Percentiles rank a stretch among this genome's conserved stretches.
Conservation (phyloP, 257 asterid genomes). For the Solanum paucissectum region DNA sequence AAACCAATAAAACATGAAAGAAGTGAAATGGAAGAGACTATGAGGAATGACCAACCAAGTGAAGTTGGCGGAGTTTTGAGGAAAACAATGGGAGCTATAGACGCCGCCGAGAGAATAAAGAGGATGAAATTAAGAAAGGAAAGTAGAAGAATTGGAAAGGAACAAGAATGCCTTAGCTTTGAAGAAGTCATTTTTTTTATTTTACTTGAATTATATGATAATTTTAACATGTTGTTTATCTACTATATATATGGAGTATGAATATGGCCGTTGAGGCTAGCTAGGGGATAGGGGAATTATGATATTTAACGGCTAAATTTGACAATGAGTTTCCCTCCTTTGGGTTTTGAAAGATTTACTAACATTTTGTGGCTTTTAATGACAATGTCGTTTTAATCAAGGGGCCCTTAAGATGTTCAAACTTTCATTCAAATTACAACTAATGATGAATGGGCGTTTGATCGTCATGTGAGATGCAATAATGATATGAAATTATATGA, state of each 20-base stretch:
- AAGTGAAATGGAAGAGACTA: slow-evolving; percentile 43
- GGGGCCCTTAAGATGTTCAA: background rate
- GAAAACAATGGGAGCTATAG: slow-evolving; percentile 49
- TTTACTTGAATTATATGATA: background rate
- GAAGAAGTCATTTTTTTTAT: slow-evolving; percentile 33
- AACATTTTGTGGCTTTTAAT: background rate
- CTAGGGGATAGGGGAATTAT: background rate
- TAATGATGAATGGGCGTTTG: background rate
- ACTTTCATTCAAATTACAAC: background rate
- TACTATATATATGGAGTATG: background rate
- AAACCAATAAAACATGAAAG: slow-evolving; percentile 54
- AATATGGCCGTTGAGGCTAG: slow-evolving; percentile 10
- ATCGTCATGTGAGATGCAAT: too few relatives aligned
- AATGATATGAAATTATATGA: too few relatives aligned
- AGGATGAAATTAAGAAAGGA: slow-evolving; percentile 54
- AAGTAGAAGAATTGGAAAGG: slow-evolving; percentile 50
- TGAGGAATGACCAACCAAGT: slow-evolving; percentile 52
- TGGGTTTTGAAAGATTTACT: background rate
- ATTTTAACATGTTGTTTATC: background rate
- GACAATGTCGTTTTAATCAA: background rate
- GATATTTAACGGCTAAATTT: slow-evolving; percentile 8
- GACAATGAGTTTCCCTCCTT: background rate
- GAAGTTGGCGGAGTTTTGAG: slow-evolving; percentile 67
- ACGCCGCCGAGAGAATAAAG: slow-evolving; percentile 58
- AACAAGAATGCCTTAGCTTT: slow-evolving; percentile 38